Base-by-base conservation (phyloP, 2,329 filamentous ascomycete genomes). In the Macrophomina phaseolina region DNA sequence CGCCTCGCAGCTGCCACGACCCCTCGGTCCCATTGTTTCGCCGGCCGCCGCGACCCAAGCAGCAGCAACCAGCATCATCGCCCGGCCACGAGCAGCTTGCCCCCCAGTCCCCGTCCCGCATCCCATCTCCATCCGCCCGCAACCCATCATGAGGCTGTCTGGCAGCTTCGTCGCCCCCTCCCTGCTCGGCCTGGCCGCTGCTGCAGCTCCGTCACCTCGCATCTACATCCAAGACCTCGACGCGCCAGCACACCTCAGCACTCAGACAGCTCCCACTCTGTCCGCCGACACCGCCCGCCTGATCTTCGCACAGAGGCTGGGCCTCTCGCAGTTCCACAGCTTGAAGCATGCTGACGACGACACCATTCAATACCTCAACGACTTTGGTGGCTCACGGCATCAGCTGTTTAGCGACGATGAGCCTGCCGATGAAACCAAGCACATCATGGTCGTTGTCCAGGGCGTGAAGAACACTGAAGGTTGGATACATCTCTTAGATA, bases 251-350 rank as follows among this genome's bases (percentile, higher is more conserved):
- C 75, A 38, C 70, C 73, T 16, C 69, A 76, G 80, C 53, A 70
- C 73, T 46, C 66, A 70, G 66, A 68, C 68, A 53, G 58, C 70
- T 30, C 69, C 75, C 45, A 70, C 72, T 34, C 69, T 79, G 68
- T 72, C 66, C 71, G 79, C 82, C 16, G 77, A 81, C 65, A 80
- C 80, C 46, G 82, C 84, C 70, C 78, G 83, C 73, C 73, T 85
- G 67, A 79, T 85, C 58, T 72, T 86, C 67, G 83, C 84, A 60
- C 81, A 84, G 73, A 76, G 83, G 71, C 78, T 84, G 32, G 83
- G 83, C 18, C 75, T 85, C 40, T 81, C 83, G 64, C 78, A 80
- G 64, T 85, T 80, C 74, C 83, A 85, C 70, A 73, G 76, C 30
- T 73, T 83, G 56, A 76, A 79, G 67, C 70, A 79, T 67, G 70